These are phyloP conservation scores for Tuber microsphaerosporum DNA, from an alignment of 495 filamentous ascomycete species.

Conservation along the genomic window DNA sequence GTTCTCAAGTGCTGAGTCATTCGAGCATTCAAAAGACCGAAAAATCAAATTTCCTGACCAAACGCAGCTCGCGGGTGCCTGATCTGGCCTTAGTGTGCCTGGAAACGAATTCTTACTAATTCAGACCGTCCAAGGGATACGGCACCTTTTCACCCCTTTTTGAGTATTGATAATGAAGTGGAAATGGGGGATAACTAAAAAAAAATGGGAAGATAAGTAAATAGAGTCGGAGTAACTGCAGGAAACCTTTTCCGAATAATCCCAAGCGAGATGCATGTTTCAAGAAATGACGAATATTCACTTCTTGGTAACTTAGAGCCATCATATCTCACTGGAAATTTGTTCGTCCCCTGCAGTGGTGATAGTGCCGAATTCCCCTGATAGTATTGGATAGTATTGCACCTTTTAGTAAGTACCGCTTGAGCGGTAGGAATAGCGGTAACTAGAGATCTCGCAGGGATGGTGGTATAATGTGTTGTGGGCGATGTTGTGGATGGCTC, in stretches of 20 bases:
- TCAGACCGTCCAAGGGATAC: too few species aligned
- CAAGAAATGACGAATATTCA: neutral
- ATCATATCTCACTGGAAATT: neutral
- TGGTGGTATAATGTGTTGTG: neutral
- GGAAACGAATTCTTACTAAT: too few species aligned
- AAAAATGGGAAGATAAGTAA: too few species aligned
- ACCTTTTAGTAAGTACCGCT: constrained; percentile 4
- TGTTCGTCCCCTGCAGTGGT: neutral
- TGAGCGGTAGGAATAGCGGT: constrained; percentile 1
- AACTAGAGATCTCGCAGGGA: neutral
- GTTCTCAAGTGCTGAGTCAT: too few species aligned
- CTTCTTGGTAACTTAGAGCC: neutral
- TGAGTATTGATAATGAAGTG: too few species aligned
- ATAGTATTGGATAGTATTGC: neutral
- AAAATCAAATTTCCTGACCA: too few species aligned
- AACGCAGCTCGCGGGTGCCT: too few species aligned
- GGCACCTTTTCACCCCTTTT: neutral
- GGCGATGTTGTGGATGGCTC: neutral
- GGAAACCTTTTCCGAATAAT: too few species aligned
- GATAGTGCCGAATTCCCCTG: constrained; percentile 3
- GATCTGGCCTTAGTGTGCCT: too few species aligned
- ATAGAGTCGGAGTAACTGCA: too few species aligned
- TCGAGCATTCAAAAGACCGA: too few species aligned
- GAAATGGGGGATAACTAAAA: too few species aligned
- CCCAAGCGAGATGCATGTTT: neutral